Conservation (phyloP, 2,329 filamentous ascomycete species). For the Diaporthe capsici region DNA sequence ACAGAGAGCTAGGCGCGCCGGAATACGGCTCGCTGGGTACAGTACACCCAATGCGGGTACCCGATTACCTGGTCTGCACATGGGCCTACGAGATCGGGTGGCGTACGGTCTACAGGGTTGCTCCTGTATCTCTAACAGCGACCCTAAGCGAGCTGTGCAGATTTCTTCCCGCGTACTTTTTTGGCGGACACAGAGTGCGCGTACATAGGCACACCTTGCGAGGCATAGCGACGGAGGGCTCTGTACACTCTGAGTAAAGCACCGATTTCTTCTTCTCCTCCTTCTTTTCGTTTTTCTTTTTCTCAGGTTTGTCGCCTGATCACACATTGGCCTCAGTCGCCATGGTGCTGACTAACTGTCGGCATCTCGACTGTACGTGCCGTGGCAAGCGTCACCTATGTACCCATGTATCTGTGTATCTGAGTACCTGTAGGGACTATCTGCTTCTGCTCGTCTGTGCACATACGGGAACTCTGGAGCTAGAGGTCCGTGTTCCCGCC, state of each 20-base stretch:
- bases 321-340: neutral
- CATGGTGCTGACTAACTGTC: too few species aligned
- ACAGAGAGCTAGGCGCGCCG: neutral
- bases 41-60: neutral
- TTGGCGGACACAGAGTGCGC: too few species aligned
- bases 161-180: neutral
- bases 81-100: neutral
- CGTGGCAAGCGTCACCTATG: too few species aligned
- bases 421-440: neutral
- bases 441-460: neutral
- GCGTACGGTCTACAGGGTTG: constrained; percentile 4
- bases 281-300: neutral
- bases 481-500: constrained; percentile 30
- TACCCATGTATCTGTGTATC: neutral
- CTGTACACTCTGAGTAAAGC: neutral
- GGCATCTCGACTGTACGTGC: neutral
- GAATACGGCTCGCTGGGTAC: neutral
- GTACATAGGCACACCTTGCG: neutral
- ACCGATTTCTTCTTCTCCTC: neutral
- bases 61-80: neutral
- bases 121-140: neutral
- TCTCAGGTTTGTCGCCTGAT: neutral
- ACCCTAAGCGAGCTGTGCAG: neutral
- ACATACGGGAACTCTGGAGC: neutral
- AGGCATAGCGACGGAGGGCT: neutral